Base-by-base conservation (phyloP, 768 basidiomycete genomes). In the Amanita exitialis region DNA sequence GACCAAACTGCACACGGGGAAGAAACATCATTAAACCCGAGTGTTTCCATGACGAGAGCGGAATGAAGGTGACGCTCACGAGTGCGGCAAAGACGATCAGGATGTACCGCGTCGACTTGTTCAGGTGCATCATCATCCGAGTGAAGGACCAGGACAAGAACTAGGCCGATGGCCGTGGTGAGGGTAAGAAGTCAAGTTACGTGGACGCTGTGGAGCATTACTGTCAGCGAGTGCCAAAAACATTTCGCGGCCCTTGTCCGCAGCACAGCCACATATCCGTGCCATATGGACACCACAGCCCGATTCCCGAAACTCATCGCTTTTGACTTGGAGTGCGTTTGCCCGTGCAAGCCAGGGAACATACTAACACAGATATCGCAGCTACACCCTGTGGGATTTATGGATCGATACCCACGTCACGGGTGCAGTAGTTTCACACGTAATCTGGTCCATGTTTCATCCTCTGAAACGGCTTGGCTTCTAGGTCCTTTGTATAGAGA, bases 361-460 rank as follows among this genome's bases (percentile, higher is more conserved):
- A 16, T 28, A 13, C n/a, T 34, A 12, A 42, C 32, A 37, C 34
- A n/a, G 47, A 9, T 23, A 34, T 49, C 48, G 12, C 15, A 90
- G 89, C 61, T 91, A 86, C 62, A 92, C 90, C 0, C 70, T 92
- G 5, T 92, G 89, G 90, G 78, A 83, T 52, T 70, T 91, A 13
- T 91, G 89, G 90, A 83, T 92, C 47, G 90, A 93, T 63, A 81
- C 81, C 15, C 84, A 90, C 62, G 73, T 87, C 47, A 67, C 73
- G 39, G 77, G 80, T 75, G 53, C 7, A 16, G 2, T 10, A 6
- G 12, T 13, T 25, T 21, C 3, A 12, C 43, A 2, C n/a, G 2
- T 30, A 35, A 12, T 23, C 18, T 16, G 21, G 8, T 36, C 6
- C 32, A 38, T 30, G 32, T 32, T 32, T 32, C 32, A 32, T 32